Evolutionary conservation across 2,329 filamentous ascomycete genomes (phyloP).

Genomic region (Fusarium gaditjirri): DNA sequence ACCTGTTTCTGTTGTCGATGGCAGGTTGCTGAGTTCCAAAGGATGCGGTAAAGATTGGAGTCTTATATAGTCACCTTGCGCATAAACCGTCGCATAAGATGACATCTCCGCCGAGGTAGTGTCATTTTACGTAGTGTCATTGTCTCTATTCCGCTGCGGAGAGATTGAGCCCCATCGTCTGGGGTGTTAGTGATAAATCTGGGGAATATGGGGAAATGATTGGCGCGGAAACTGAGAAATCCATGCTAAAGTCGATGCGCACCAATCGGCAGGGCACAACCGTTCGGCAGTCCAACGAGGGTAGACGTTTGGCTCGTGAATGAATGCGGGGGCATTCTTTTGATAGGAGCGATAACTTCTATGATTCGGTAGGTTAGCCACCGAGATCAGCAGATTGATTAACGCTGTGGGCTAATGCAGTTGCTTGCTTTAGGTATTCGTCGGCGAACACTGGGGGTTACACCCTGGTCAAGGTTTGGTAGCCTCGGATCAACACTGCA

Average conservation of each 20-base stretch:
- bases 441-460: background rate
- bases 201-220: slow-evolving; percentile 29
- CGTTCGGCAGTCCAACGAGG: slow-evolving; percentile 14
- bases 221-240: slow-evolving; percentile 22
- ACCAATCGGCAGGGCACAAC: slow-evolving; percentile 9
- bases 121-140: background rate
- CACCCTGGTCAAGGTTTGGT: background rate
- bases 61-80: slow-evolving; percentile 18
- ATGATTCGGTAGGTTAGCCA: background rate
- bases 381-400: slow-evolving; percentile 29
- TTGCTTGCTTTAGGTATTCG: background rate
- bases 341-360: slow-evolving; percentile 30
- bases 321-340: slow-evolving; percentile 14
- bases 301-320: background rate
- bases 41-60: background rate
- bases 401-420: background rate
- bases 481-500: slow-evolving; percentile 3
- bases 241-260: slow-evolving; percentile 14
- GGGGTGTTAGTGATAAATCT: slow-evolving; percentile 16
- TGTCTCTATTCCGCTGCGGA: slow-evolving; percentile 15
- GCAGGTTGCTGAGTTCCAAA: slow-evolving; percentile 4
- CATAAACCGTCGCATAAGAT: background rate
- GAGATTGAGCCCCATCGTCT: slow-evolving; percentile 20
- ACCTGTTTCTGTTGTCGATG: background rate
- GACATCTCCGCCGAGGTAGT: slow-evolving; percentile 9